These are phyloP conservation scores for Sporisorium graminicola DNA, from an alignment of 1,284 basidiomycete genomes.

Conservation along the genomic window DNA sequence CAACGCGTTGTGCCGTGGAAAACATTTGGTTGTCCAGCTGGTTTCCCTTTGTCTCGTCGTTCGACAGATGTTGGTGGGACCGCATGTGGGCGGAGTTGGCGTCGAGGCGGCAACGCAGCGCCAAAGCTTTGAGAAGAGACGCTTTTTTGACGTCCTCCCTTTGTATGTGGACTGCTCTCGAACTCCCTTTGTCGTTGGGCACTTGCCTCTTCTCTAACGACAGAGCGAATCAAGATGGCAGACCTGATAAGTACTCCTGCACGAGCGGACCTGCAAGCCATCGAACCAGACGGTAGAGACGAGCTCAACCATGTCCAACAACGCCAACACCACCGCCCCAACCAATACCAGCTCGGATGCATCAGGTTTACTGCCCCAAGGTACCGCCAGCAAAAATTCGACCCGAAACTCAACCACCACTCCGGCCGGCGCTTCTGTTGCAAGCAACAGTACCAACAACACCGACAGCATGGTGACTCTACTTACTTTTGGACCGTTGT, in stretches of 20 bases:
- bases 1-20: neutral
- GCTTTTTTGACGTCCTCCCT: neutral
- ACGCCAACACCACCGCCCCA: constrained; percentile 2
- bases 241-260: neutral
- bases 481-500: constrained; percentile 31
- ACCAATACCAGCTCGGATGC: neutral
- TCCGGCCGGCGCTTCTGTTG: neutral
- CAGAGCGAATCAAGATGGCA: neutral
- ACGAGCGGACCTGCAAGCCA: no score
- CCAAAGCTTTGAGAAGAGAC: neutral
- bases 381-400: neutral
- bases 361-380: neutral
- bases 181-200: neutral
- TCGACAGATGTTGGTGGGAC: neutral
- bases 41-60: neutral
- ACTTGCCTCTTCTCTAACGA: neutral
- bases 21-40: no score
- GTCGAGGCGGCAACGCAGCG: neutral
- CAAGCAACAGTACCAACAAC: neutral
- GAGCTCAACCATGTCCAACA: constrained; percentile 8
- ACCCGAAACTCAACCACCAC: neutral
- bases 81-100: neutral
- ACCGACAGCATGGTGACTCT: constrained; percentile 8
- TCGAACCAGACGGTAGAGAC: neutral
- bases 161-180: neutral